Conservation (phyloP, 257 asterid species). For the Lithospermum erythrorhizon region DNA sequence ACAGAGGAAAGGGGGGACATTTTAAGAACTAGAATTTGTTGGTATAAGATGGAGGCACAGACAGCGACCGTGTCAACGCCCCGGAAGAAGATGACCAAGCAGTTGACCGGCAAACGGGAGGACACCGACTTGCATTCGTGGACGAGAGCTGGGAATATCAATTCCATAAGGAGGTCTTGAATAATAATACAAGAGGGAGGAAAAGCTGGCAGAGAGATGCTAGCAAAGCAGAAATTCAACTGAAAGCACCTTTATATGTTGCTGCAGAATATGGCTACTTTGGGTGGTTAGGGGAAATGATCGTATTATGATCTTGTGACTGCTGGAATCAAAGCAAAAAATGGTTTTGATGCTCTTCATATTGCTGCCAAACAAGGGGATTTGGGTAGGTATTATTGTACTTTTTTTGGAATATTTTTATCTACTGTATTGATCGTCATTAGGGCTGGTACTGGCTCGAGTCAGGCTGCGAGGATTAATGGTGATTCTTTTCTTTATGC, state of each 20-base stretch:
- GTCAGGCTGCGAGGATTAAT: not conserved
- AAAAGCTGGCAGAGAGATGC: constrained; percentile 21
- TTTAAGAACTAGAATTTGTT: not conserved
- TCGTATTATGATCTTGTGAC: constrained; percentile 28
- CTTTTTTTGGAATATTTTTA: no score
- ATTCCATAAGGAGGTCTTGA: constrained; percentile 17
- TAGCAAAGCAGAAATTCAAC: constrained; percentile 31
- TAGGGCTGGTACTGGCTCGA: not conserved
- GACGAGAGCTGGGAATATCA: constrained; percentile 29
- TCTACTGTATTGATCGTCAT: not conserved
- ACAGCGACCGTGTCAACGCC: constrained; percentile 11
- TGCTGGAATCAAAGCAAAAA: constrained; percentile 42
- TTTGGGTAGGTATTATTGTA: constrained; percentile 21
- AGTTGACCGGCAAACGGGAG: constrained; percentile 37
- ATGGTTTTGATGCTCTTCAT: constrained; percentile 43
- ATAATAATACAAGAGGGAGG: constrained; percentile 11
- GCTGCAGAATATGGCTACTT: constrained; percentile 37
- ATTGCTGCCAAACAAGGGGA: constrained; percentile 53
- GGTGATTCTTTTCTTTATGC: not conserved
- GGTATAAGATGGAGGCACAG: constrained; percentile 9
- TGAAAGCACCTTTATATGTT: constrained; percentile 33
- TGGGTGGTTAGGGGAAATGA: constrained; percentile 33
- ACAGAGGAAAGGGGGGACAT: constrained; percentile 1
- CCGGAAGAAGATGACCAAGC: constrained; percentile 32
- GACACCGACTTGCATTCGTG: constrained; percentile 37